Evolutionary conservation across 177 flowering plant species (phyloP), one percentile per base, ranked within the genome.

Genomic region (Vitis hybrid): DNA sequence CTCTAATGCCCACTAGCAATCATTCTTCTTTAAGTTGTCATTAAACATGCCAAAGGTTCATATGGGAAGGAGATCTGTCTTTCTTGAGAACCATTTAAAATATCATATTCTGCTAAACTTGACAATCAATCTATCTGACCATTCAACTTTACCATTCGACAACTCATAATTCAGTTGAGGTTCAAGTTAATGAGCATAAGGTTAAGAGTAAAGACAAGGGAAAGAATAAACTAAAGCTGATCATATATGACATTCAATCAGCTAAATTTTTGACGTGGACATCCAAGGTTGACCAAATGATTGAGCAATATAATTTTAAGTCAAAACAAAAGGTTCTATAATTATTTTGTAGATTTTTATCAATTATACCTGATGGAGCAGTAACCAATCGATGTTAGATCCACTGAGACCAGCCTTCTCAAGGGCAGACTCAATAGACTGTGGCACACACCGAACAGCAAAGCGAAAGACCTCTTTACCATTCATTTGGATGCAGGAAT

Each of bases 391-490:
- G 61, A 93, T 81, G 76, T 64, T 70, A 7, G 98, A 84, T 11
- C 75, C 64, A 30, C 78, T 60, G 12, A 93, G 85, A 64, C 94
- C 96, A 60, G 93, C 92, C 68, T 87, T 87, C 70, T 68, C 77
- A 46, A 93, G 85, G 56, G 98, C 80, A 66, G 81, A 64, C 71
- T 89, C 97, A 60, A 95, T 86, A n/a, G 97, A 83, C 60, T 84
- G 93, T 9, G 99, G 99, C 70, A 93, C 97, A 74, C 76, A 83
- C 50, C 93, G 84, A 65, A 74, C 86, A 54, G 97, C 97, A 73
- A 95, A 93, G 20, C 97, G 92, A 77, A 93, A 95, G 41, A 93
- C 98, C 82, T 93, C 99, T 67, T 90, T 86, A 7, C 99, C 98
- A 77, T 89, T 91, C 97, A 91, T 93, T 63, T 91, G 87, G 64